Conservation (phyloP, 164 flowering plant genomes). For the Euptelea pleiosperma region DNA sequence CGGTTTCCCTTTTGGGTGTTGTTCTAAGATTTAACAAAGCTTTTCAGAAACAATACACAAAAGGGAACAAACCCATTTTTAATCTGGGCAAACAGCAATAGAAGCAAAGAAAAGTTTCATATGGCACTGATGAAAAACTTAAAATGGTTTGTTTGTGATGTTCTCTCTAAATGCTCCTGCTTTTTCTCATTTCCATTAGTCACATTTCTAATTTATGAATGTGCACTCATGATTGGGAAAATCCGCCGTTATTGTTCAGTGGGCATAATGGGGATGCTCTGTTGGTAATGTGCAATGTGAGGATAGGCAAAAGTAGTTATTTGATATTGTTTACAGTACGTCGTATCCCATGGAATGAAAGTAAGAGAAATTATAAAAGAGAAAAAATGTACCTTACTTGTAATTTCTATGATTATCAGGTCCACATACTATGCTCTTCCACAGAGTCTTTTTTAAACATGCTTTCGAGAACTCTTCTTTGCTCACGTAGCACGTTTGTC, state of each 20-base stretch:
- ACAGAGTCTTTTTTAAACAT: too few relatives aligned
- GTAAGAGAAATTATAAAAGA: too few relatives aligned
- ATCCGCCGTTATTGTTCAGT: slow-evolving; percentile 23
- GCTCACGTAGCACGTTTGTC: too few relatives aligned
- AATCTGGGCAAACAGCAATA: slow-evolving; percentile 22
- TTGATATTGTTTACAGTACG: slow-evolving; percentile 32
- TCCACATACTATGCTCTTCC: too few relatives aligned
- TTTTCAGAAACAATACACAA: slow-evolving; percentile 17
- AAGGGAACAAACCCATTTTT: slow-evolving; percentile 17
- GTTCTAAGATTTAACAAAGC: slow-evolving; percentile 56
- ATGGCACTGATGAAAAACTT: slow-evolving; percentile 49
- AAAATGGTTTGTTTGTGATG: slow-evolving; percentile 64
- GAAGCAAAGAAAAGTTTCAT: slow-evolving; percentile 20
- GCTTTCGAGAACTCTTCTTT: too few relatives aligned
- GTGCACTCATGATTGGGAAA: too few relatives aligned
- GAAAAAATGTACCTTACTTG: too few relatives aligned
- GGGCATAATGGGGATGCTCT: slow-evolving; percentile 34
- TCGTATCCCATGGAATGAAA: slow-evolving; percentile 34
- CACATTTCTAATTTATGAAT: too few relatives aligned
- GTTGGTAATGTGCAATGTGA: slow-evolving; percentile 27
- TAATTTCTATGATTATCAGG: too few relatives aligned
- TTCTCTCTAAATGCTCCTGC: too few relatives aligned
- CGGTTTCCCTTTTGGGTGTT: slow-evolving; percentile 76
- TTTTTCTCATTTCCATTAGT: too few relatives aligned
- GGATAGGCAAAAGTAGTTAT: slow-evolving; percentile 27